Evolutionary conservation across 2,329 filamentous ascomycete species (phyloP).

Genomic region (Balansia obtecta): DNA sequence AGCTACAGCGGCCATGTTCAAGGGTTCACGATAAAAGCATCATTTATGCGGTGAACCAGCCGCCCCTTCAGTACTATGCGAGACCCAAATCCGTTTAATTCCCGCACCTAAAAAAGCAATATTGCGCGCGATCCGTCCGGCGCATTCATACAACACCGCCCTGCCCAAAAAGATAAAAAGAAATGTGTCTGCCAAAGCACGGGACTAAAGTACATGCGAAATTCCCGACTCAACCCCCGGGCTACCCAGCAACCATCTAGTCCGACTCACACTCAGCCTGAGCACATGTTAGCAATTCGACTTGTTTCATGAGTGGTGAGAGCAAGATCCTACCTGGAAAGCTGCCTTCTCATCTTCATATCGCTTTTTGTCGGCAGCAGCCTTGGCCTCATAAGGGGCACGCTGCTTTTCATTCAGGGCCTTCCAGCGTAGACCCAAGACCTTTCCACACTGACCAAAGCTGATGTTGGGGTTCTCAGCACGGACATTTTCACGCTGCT

Average conservation of each 20-base stretch:
- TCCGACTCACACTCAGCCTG: conserved; percentile 47
- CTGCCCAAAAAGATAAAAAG: conserved; percentile 26
- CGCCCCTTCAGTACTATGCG: conserved; percentile 19
- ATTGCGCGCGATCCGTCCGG: conserved; percentile 22
- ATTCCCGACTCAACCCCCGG: conserved; percentile 5
- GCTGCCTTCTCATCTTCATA: conserved; percentile 96
- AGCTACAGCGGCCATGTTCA: conserved; percentile 12
- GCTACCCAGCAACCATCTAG: conserved; percentile 12
- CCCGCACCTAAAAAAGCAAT: conserved; percentile 24
- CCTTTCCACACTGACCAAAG: conserved; percentile 98
- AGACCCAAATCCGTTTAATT: conserved; percentile 22
- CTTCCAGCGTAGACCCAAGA: conserved; percentile 99
- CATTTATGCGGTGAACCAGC: conserved; percentile 5
- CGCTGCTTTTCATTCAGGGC: conserved; percentile 86
- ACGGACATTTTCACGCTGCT: conserved; percentile 95
- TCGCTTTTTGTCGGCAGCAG: conserved; percentile 93
- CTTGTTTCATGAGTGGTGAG: background rate
- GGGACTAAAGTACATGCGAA: conserved; percentile 8
- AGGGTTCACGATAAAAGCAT: conserved; percentile 12
- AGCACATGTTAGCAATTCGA: conserved; percentile 1
- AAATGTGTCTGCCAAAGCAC: conserved; percentile 12
- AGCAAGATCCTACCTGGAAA: conserved; percentile 58
- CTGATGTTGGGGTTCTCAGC: conserved; percentile 97
- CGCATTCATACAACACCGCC: conserved; percentile 31
- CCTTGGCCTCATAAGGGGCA: conserved; percentile 90